A percentile compares a stretch with the other conserved stretches of the same genome.
Evolutionary conservation across 371 early-diverging fungal species (phyloP).

Genomic region (Smittium mucronatum): DNA sequence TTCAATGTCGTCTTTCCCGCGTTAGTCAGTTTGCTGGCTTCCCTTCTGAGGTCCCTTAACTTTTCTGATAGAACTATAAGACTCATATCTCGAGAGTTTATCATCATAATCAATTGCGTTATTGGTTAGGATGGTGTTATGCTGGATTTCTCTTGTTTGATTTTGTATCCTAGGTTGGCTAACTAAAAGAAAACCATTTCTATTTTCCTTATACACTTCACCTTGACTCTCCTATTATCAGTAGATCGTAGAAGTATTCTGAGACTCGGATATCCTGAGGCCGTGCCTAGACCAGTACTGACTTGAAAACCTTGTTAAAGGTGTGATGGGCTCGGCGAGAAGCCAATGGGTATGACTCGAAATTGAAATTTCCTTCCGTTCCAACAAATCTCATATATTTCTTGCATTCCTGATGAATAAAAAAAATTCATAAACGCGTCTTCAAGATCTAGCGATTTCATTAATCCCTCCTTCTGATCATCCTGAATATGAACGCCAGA

Average conservation of each 20-base stretch:
- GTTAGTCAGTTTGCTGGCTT: not conserved
- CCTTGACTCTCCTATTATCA: constrained; percentile 16
- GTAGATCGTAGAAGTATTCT: constrained; percentile 33
- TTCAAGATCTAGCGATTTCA: no score
- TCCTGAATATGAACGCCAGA: no score
- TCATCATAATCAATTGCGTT: constrained; percentile 27
- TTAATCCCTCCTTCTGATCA: no score
- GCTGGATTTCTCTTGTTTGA: constrained; percentile 17
- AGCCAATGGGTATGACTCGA: not conserved
- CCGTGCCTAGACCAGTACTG: constrained; percentile 25
- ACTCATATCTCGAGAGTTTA: constrained; percentile 18
- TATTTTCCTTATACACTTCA: constrained; percentile 11
- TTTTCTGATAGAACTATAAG: not conserved
- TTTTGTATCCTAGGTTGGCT: not conserved
- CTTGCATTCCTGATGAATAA: no score
- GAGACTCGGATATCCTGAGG: constrained; percentile 24
- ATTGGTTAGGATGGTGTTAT: constrained; percentile 28
- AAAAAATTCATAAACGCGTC: no score
- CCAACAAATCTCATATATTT: no score
- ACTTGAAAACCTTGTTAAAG: constrained; percentile 34
- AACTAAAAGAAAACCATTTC: constrained; percentile 14
- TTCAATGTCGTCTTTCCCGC: not conserved
- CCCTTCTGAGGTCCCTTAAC: not conserved
- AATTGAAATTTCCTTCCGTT: no score
- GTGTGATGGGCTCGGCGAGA: constrained; percentile 18